A percentile compares a stretch with the other conserved stretches of the same genome.
Conservation (phyloP, 805 yeast species). For the Yarrowia yakushimensis region DNA sequence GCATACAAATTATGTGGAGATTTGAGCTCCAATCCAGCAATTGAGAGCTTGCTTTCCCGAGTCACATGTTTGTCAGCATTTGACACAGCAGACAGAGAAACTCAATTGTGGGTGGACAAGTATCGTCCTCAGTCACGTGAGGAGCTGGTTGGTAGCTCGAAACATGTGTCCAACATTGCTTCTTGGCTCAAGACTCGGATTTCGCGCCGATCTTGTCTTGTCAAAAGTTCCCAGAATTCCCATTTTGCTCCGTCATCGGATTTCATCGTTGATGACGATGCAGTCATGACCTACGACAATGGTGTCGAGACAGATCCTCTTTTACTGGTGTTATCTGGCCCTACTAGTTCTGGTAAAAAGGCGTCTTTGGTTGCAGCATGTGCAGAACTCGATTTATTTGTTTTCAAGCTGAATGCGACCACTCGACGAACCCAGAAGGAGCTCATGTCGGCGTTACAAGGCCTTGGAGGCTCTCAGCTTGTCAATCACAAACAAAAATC, state of each 20-base stretch:
- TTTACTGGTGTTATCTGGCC: constrained; percentile 52
- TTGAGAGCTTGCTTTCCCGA: background rate
- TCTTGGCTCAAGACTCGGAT: background rate
- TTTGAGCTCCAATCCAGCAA: background rate
- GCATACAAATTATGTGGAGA: background rate
- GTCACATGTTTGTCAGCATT: background rate
- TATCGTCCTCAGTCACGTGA: constrained; percentile 7
- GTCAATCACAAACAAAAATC: constrained; percentile 47
- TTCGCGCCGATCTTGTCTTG: background rate
- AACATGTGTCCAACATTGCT: background rate
- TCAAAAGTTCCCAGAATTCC: background rate
- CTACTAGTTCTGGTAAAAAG: constrained; percentile 74
- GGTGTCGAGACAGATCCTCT: background rate
- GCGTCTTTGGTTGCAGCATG: constrained; percentile 66
- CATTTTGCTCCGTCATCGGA: background rate
- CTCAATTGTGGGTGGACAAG: constrained; percentile 6
- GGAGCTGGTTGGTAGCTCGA: background rate
- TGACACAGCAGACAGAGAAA: constrained; percentile 4
- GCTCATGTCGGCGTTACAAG: constrained; percentile 59
- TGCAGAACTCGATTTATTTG: constrained; percentile 59
- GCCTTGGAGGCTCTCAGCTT: constrained; percentile 78
- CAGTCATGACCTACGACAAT: background rate
- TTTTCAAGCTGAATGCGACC: constrained; percentile 79
- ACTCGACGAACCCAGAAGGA: constrained; percentile 70
- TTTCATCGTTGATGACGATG: constrained; percentile 2